phyloP scores from a whole-genome alignment of 768 basidiomycete species.

The Lentinula sp. region DNA sequence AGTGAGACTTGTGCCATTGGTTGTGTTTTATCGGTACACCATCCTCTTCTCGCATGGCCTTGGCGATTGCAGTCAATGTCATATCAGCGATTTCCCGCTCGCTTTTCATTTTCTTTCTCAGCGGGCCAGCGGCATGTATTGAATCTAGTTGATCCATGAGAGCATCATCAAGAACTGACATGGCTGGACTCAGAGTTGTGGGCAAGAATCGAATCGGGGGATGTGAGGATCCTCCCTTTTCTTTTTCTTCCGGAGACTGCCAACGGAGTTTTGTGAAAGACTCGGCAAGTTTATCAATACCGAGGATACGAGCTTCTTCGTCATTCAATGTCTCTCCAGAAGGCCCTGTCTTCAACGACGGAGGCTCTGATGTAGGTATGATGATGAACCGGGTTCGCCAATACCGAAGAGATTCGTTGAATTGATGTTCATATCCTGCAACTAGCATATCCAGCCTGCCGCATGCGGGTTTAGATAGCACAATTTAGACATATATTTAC shows the following conservation, averaged over 20 bases:
- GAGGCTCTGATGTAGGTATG: constrained; percentile 78
- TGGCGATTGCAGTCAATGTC: constrained; percentile 59
- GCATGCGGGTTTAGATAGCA: background rate
- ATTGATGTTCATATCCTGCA: constrained; percentile 74
- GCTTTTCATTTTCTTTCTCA: constrained; percentile 77
- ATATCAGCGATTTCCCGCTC: constrained; percentile 68
- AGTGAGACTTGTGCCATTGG: constrained; percentile 72
- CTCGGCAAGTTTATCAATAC: constrained; percentile 89
- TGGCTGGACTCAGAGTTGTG: constrained; percentile 79
- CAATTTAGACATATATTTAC: background rate
- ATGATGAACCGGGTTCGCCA: constrained; percentile 94
- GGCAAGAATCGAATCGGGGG: constrained; percentile 73
- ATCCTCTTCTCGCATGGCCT: constrained; percentile 81
- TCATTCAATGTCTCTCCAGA: constrained; percentile 75
- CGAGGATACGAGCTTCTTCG: constrained; percentile 82
- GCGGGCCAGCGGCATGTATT: constrained; percentile 67
- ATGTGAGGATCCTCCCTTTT: constrained; percentile 37
- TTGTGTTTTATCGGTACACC: constrained; percentile 81
- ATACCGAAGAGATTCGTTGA: constrained; percentile 79
- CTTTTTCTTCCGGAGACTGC: constrained; percentile 59
- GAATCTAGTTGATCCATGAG: constrained; percentile 79
- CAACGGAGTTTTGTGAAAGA: constrained; percentile 82
- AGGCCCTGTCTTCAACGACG: constrained; percentile 44
- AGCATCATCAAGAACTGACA: constrained; percentile 72
- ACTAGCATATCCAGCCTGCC: constrained; percentile 78